Evolutionary conservation across 2,329 filamentous ascomycete species (phyloP), one percentile per base, ranked within the genome.

Genomic region (Fusarium sp.): DNA sequence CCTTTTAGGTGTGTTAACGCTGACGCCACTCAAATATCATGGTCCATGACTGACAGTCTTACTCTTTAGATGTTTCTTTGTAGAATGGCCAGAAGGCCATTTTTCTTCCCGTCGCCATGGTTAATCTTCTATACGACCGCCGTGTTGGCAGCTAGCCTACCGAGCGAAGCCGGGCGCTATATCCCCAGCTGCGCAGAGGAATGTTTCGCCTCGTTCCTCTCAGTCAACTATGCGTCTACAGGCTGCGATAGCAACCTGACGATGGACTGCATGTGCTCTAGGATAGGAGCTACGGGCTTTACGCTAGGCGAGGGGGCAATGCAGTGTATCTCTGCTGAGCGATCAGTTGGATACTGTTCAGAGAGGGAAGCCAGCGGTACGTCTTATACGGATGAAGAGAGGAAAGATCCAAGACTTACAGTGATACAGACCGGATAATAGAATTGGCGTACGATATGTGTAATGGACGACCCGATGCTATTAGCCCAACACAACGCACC

Each of bases 241-340:
- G 79, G 80, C 57, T 93, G 91, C 77, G 85, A 85, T 34, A 78
- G 82, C 37, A 82, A 83, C 16, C 85, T 87, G 13, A 86, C 91
- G 30, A 80, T 94, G 74, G 83, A 86, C 77, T 94, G 92, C 75
- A 85, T 95, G 8, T 95, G 93, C 80, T 87, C 87, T 41, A 85
- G 87, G 67, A 85, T 85, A 37, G 92, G 92, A 10, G 82, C 81
- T 14, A 88, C 88, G 34, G 92, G 91, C 11, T 92, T 91, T 76
- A 94, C 93, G 2, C 78, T 94, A 57, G 92, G 92, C n/a, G 93
- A 95, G 82, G 92, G 88, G 13, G 92, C 90, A 6, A 82, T 94
- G 71, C 89, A 92, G 78, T 95, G 93, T 80, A 87, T 93, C 37
- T 84, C 88, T 10, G 89, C 89, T 9, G 87, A 89, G 77, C 82